Conservation (phyloP, 371 early-diverging fungal genomes). For the Scutellospora calospora region DNA sequence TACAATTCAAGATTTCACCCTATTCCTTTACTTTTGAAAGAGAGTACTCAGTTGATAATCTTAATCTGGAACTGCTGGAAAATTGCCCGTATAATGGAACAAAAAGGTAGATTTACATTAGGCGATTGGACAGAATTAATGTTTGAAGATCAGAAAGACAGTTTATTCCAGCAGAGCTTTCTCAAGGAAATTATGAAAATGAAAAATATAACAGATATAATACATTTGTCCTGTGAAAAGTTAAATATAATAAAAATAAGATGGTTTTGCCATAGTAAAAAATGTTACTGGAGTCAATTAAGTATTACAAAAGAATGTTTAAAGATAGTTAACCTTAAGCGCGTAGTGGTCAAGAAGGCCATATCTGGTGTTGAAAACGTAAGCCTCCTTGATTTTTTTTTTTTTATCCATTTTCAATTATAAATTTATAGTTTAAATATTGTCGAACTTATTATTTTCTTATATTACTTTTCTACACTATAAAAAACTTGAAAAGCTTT, state of each 20-base stretch:
- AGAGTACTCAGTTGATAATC: not conserved
- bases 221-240: not conserved
- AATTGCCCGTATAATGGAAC: not conserved
- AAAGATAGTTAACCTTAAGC: constrained; percentile 18
- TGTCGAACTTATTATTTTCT: not conserved
- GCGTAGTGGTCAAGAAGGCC: constrained; percentile 13
- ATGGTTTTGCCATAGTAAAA: too few species aligned
- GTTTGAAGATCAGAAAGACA: not conserved
- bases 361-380: constrained; percentile 27
- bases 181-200: not conserved
- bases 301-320: constrained; percentile 15
- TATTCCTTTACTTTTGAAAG: constrained; percentile 25
- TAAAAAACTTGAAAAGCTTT: not conserved
- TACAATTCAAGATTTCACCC: constrained; percentile 40
- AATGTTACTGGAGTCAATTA: not conserved
- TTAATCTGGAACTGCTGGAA: constrained; percentile 38
- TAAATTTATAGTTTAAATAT: not conserved
- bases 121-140: constrained; percentile 3
- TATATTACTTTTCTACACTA: not conserved
- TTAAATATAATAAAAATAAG: not conserved
- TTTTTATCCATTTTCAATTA: not conserved
- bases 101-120: constrained; percentile 8
- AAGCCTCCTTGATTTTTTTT: not conserved
- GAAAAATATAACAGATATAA: not conserved
- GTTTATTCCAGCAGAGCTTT: not conserved